Conservation (phyloP, 805 yeast species). For the Candida boidinii region DNA sequence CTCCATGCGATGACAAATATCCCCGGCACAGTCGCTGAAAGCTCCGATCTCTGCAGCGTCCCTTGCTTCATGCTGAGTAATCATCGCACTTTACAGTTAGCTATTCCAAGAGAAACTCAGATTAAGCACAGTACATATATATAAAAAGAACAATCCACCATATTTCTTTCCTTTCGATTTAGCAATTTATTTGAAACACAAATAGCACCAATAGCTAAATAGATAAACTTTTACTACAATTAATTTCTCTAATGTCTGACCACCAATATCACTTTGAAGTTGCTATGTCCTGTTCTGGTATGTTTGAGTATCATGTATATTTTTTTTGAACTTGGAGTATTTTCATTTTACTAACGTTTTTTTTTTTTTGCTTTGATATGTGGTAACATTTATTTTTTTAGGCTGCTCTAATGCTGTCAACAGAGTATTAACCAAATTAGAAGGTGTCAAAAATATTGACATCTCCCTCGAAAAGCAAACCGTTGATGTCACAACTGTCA, state of each 20-base stretch:
- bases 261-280: constrained; percentile 76
- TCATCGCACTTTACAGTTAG: no score
- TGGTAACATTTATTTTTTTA: constrained; percentile 1
- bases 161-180: no score
- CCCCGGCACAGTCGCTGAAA: no score
- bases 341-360: neutral
- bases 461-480: constrained; percentile 74
- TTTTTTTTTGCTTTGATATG: neutral
- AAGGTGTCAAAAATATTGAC: constrained; percentile 66
- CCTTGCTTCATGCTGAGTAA: no score
- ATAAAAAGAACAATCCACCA: no score
- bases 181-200: no score
- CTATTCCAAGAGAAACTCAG: no score
- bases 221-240: no score
- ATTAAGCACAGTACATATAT: no score
- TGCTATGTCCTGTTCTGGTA: constrained; percentile 71
- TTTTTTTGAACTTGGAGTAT: neutral
- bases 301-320: constrained; percentile 8
- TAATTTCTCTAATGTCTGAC: constrained; percentile 32
- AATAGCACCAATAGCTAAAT: no score
- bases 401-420: constrained; percentile 86
- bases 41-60: no score
- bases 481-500: constrained; percentile 64
- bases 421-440: constrained; percentile 59
- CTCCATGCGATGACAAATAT: no score